These are phyloP conservation scores for Venturia aucupariae DNA, from an alignment of 2,329 filamentous ascomycete genomes.

Conservation along the genomic window DNA sequence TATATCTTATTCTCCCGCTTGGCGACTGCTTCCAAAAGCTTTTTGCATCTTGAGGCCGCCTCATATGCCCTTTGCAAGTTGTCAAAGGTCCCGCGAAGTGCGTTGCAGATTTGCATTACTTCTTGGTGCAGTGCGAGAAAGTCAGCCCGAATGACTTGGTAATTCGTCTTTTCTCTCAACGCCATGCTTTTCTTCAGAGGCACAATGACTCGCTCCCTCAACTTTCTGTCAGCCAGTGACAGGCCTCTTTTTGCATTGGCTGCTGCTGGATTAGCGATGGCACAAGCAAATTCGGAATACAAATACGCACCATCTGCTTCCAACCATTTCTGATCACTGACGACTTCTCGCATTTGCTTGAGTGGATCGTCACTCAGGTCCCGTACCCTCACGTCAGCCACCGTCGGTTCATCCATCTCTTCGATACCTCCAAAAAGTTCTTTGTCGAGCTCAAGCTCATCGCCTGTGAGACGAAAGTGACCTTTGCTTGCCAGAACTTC, in stretches of 20 bases:
- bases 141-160: neutral
- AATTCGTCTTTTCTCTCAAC: neutral
- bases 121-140: neutral
- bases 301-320: neutral
- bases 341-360: neutral
- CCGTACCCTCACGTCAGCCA: neutral
- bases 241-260: neutral
- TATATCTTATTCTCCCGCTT: neutral
- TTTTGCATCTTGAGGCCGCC: neutral
- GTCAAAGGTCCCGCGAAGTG: neutral
- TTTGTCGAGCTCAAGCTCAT: slow-evolving; percentile 1
- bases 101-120: neutral
- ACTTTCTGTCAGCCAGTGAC: neutral
- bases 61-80: neutral
- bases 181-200: slow-evolving; percentile 3
- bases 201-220: neutral
- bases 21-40: neutral
- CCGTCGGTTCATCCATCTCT: neutral
- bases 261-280: neutral
- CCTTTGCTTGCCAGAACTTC: neutral
- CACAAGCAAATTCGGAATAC: neutral
- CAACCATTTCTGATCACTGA: neutral
- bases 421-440: neutral
- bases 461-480: neutral
- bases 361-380: neutral